Conservation (phyloP, 495 filamentous ascomycete genomes). For the Penicillium subrubescens region DNA sequence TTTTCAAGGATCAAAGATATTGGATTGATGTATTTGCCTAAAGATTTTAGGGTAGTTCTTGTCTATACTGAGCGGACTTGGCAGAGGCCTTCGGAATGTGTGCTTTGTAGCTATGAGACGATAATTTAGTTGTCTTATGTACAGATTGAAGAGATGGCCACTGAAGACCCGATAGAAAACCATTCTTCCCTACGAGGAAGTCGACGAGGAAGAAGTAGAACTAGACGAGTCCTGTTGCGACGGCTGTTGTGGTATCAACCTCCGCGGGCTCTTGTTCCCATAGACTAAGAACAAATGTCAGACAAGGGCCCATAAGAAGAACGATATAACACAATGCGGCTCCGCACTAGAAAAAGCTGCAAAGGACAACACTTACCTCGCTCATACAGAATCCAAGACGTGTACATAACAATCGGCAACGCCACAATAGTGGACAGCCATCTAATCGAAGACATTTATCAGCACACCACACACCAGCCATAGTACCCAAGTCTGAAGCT, state of each 20-base stretch:
- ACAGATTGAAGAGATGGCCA: neutral
- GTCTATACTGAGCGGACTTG: neutral
- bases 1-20: conserved; percentile 1
- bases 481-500: no score
- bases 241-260: neutral
- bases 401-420: conserved; percentile 52
- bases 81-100: neutral
- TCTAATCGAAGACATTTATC: conserved; percentile 27
- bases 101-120: neutral
- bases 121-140: neutral
- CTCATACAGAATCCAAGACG: conserved; percentile 31
- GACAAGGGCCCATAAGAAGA: neutral
- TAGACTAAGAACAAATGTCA: conserved; percentile 17
- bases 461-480: neutral
- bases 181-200: neutral
- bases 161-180: neutral
- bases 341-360: no score
- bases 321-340: no score
- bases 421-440: conserved; percentile 55
- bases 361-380: conserved; percentile 26
- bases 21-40: neutral
- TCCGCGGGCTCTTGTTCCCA: conserved; percentile 19
- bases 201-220: neutral
- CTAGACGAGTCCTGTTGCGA: neutral
- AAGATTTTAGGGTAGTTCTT: no score